Evolutionary conservation across 176 grass and related monocot species (phyloP).

Genomic region (Raddia guianensis): DNA sequence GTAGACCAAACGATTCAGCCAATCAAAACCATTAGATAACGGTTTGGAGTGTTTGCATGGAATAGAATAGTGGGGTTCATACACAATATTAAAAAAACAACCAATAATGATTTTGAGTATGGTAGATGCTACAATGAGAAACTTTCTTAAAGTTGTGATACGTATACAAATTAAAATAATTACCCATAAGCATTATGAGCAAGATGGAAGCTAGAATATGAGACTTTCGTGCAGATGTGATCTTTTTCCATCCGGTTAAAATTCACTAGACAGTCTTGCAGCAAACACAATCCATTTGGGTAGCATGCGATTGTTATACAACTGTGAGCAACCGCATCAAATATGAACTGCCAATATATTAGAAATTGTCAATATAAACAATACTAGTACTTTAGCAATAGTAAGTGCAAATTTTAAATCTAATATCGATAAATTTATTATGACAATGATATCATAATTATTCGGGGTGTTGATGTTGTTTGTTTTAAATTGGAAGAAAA

Average conservation of each 20-base stretch:
- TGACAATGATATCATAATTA: not conserved
- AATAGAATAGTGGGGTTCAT: not conserved
- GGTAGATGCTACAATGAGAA: not conserved
- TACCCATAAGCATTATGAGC: constrained; percentile 58
- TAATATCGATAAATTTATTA: not conserved
- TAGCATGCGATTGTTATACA: constrained; percentile 42
- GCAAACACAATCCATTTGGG: constrained; percentile 34
- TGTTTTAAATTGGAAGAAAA: not conserved
- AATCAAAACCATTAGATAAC: not conserved
- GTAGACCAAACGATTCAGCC: not conserved
- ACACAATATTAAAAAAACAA: constrained; percentile 32
- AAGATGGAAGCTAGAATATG: constrained; percentile 19
- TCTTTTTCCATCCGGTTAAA: not conserved
- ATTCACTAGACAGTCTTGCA: constrained; percentile 45
- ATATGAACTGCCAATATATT: constrained; percentile 48
- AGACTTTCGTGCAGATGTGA: constrained; percentile 21
- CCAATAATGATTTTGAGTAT: constrained; percentile 50
- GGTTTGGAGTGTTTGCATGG: not conserved
- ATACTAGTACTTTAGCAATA: not conserved
- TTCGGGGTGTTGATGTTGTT: not conserved
- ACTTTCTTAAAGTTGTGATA: not conserved
- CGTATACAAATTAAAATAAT: not conserved
- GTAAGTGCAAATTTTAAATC: not conserved
- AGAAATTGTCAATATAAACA: constrained; percentile 10
- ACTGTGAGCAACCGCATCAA: constrained; percentile 33